Evolutionary conservation across 768 basidiomycete genomes (phyloP).

Genomic region (Pleurotus pulmonarius): DNA sequence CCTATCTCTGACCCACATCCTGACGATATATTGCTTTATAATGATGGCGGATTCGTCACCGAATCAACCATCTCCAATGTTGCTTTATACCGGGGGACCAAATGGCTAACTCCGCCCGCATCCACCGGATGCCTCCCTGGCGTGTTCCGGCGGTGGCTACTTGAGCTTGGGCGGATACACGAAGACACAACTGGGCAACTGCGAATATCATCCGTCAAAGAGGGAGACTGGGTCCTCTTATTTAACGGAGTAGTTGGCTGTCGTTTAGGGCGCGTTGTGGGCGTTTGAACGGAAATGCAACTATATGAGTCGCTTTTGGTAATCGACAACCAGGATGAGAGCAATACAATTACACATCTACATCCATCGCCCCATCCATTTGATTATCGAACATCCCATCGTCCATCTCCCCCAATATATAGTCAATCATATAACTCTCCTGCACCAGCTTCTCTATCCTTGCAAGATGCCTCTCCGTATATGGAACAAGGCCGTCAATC

Average conservation of each 20-base stretch:
- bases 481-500: constrained; percentile 84
- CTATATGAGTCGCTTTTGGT: background rate
- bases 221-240: constrained; percentile 64
- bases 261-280: constrained; percentile 46
- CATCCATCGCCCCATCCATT: constrained; percentile 39
- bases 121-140: constrained; percentile 70
- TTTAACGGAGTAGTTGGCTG: constrained; percentile 76
- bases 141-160: constrained; percentile 64
- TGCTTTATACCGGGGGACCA: constrained; percentile 51
- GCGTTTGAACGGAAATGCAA: background rate
- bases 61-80: constrained; percentile 74
- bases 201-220: constrained; percentile 34
- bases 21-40: constrained; percentile 66
- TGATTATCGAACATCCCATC: constrained; percentile 59
- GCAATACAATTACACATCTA: background rate
- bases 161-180: constrained; percentile 52
- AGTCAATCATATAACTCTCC: constrained; percentile 95
- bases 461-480: constrained; percentile 88
- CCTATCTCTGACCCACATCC: constrained; percentile 25
- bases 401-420: constrained; percentile 84
- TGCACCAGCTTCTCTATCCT: constrained; percentile 85
- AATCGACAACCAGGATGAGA: too few species aligned
- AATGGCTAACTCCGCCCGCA: constrained; percentile 66
- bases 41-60: constrained; percentile 42
- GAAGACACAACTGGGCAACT: constrained; percentile 46